Evolutionary conservation across 305 asterid genomes (phyloP), one percentile per base, ranked within the genome.

Genomic region (Fraxinus albicans): DNA sequence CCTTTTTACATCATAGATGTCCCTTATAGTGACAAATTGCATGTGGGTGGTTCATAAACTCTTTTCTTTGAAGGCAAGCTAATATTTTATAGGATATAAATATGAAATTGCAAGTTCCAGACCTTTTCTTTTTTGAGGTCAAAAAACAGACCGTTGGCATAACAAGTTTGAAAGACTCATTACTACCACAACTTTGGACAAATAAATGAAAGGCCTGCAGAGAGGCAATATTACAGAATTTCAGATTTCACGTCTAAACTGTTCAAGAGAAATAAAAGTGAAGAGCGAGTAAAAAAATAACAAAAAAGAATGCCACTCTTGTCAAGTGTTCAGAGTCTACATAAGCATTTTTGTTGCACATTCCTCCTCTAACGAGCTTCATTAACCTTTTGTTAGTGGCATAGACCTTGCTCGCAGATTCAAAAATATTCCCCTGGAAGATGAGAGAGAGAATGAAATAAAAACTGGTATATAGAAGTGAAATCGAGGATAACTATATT

Each of bases 341-440:
- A n/a, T 60, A 40, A 72, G 50, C 21, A 9, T 67, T 9, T 34
- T 70, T 50, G 29, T 27, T 17, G 70, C 58, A 8, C 25, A 23
- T 74, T 73, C 82, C 23, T 77, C 53, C 53, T 80, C 81, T 40
- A 65, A n/a, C 40, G 17, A 42, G 55, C 77, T 82, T 65, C 17
- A 2, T 88, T 84, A 89, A 65, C 85, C 90, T 84, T 93, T 91
- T 2, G 91, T 87, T 79, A 92, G 73, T n/a, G 96, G 60, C 91
- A 86, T 25, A 42, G 99, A 89, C 72, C 86, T 92, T n/a, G 99
- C 98, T 82, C 94, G 88, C 13, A 96, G 91, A 86, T 94, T 96
- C 93, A 96, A 91, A 87, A 91, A 96, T 89, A 96, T 93, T 82
- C 92, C 98, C 98, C 99, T 94, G 90, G 70, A 63, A 83, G 63